Base-by-base conservation (phyloP, 129 eudicot species). In the Lonicera japonica region DNA sequence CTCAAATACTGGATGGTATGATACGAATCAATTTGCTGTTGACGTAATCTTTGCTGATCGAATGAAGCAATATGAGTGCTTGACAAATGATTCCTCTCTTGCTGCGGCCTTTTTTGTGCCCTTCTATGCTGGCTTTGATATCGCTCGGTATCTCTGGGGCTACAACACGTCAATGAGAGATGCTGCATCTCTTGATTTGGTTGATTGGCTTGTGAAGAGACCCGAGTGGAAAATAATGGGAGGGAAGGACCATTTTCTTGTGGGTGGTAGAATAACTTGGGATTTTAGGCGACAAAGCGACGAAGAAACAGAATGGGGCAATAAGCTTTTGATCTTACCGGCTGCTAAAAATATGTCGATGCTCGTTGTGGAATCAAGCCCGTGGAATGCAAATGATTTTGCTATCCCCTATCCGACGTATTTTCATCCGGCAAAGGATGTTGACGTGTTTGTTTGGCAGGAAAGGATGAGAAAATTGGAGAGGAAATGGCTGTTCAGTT, bases 41-140 rank as follows among this genome's bases (percentile, higher is more conserved):
- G 99, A 92, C 50, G 92, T 92, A 56, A 88, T 92, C 34, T 92
- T 85, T 39, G 59, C 53, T 47, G 80, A 88, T 11, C 74, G 95
- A 45, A 92, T 92, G 96, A 88, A 92, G 74, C 96, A 85, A 52
- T 92, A 88, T 21, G 89, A 88, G 54, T 92, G 99, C 73, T 50
- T 92, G 70, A 88, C 95, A 5, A 70, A 74, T 17, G 92, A 88
- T 72, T 92, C 99, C 5, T 85, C 92, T 5, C 69, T 78, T 29
- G 96, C 99, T 12, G 82, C 95, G 5, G 99, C 99, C 5, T 66
- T 92, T 47, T 92, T 84, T 45, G 96, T 92, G 34, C 99, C 99
- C 15, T 85, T 80, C 68, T 92, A 88, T 64, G 87, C 95, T 0
- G 96, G 99, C 20, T 81, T 92, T 52, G 99, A 92, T 71, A 81